phyloP scores from a whole-genome alignment of 192 early-diverging fungal species.

The Coemansia sp. region DNA sequence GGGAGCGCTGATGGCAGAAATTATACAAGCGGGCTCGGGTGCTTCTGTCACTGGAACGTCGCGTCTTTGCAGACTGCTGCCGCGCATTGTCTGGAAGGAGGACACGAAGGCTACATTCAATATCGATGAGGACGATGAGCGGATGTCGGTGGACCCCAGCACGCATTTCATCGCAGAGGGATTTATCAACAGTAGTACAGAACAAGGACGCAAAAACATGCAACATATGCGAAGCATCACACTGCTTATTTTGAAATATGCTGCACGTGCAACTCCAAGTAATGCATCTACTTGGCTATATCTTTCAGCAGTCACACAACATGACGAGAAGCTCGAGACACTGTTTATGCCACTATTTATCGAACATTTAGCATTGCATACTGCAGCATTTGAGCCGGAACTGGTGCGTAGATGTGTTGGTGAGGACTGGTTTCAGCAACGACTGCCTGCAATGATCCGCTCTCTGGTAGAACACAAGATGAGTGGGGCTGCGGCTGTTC shows the following conservation, averaged over 20 bases:
- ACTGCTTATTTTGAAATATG: slow-evolving; percentile 5
- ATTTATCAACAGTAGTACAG: slow-evolving; percentile 1
- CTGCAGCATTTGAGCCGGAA: slow-evolving; percentile 11
- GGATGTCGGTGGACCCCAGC: background rate
- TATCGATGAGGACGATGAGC: background rate
- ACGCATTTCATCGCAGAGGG: slow-evolving; percentile 8
- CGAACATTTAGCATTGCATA: slow-evolving; percentile 18
- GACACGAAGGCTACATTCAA: background rate
- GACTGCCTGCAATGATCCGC: slow-evolving; percentile 8
- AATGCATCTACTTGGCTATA: slow-evolving; percentile 25
- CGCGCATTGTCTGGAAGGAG: slow-evolving; percentile 8
- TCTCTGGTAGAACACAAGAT: slow-evolving; percentile 14
- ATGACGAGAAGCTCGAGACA: slow-evolving; percentile 1
- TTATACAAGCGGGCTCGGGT: slow-evolving; percentile 5
- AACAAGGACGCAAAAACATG: slow-evolving; percentile 17
- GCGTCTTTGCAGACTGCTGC: slow-evolving; percentile 14
- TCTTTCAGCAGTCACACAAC: slow-evolving; percentile 16
- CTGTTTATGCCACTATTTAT: slow-evolving; percentile 20
- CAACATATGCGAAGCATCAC: slow-evolving; percentile 23
- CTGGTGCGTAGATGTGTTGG: slow-evolving; percentile 8
- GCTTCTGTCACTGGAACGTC: slow-evolving; percentile 5
- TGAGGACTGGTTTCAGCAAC: slow-evolving; percentile 29
- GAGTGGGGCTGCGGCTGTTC: slow-evolving; percentile 33
- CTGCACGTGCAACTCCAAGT: slow-evolving; percentile 6
- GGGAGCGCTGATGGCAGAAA: slow-evolving; percentile 22